phyloP scores from a whole-genome alignment of 2,329 filamentous ascomycete species.

The Aspergillus cejpii region DNA sequence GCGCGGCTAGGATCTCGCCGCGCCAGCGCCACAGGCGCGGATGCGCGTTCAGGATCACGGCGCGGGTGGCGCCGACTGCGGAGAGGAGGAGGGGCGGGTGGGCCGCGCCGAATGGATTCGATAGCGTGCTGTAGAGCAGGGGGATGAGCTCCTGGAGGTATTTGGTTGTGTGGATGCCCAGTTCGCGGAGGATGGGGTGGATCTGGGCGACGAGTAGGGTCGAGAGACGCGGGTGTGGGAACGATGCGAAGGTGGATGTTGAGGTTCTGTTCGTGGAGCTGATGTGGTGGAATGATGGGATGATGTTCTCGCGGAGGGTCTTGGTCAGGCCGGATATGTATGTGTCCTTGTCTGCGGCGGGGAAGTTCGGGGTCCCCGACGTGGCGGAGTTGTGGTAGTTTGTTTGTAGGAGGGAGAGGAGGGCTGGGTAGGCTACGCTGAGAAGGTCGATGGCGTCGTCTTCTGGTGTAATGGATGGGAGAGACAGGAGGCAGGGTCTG shows the following conservation, averaged over 20 bases:
- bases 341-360: constrained; percentile 14
- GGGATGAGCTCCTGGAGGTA: constrained; percentile 58
- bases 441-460: constrained; percentile 62
- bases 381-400: constrained; percentile 30
- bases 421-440: constrained; percentile 56
- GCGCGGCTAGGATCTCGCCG: constrained; percentile 56
- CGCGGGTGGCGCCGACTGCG: constrained; percentile 50
- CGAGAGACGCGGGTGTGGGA: constrained; percentile 44
- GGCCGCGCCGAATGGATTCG: constrained; percentile 60
- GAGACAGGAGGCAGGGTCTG: constrained; percentile 61
- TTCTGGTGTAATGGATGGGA: constrained; percentile 71
- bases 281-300: constrained; percentile 41
- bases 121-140: constrained; percentile 57
- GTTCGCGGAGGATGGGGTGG: constrained; percentile 21
- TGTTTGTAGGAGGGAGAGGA: constrained; percentile 53
- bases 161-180: constrained; percentile 35
- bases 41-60: constrained; percentile 59
- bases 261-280: constrained; percentile 41
- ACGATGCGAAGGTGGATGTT: constrained; percentile 41
- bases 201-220: constrained; percentile 38
- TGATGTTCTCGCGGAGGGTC: constrained; percentile 31
- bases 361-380: constrained; percentile 22
- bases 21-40: constrained; percentile 59
- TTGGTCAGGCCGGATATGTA: constrained; percentile 23
- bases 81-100: constrained; percentile 50